phyloP scores from a whole-genome alignment of 2,329 filamentous ascomycete genomes.

The Penicillium thymicola region DNA sequence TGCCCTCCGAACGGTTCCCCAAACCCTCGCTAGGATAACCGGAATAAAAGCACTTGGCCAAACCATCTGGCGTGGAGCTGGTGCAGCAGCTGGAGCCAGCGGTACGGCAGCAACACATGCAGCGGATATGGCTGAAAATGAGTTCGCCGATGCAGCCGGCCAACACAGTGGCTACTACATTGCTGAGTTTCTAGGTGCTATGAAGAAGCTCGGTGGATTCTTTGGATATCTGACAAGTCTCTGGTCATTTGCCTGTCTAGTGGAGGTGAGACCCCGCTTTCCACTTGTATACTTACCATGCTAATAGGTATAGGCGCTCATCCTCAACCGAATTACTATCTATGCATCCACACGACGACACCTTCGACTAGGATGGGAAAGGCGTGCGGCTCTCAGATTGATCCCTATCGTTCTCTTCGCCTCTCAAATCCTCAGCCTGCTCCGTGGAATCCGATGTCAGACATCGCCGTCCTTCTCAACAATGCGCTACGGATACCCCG shows the following conservation, averaged over 20 bases:
- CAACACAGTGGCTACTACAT: slow-evolving; percentile 38
- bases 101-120: slow-evolving; percentile 39
- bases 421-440: slow-evolving; percentile 64
- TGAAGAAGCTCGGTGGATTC: slow-evolving; percentile 74
- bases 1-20: slow-evolving; percentile 35
- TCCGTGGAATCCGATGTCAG: slow-evolving; percentile 89
- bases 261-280: slow-evolving; percentile 55
- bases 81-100: slow-evolving; percentile 27
- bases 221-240: slow-evolving; percentile 88
- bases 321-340: slow-evolving; percentile 88
- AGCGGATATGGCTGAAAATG: slow-evolving; percentile 33
- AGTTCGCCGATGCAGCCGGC: slow-evolving; percentile 31
- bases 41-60: slow-evolving; percentile 28
- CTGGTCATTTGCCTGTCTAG: slow-evolving; percentile 86
- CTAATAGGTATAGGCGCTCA: slow-evolving; percentile 58
- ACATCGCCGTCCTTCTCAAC: slow-evolving; percentile 70
- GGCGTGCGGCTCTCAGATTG: slow-evolving; percentile 67
- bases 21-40: slow-evolving; percentile 29
- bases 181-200: slow-evolving; percentile 47
- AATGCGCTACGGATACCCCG: slow-evolving; percentile 66
- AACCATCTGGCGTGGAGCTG: slow-evolving; percentile 23
- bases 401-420: slow-evolving; percentile 68
- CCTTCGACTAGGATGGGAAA: slow-evolving; percentile 70
- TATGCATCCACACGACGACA: slow-evolving; percentile 85
- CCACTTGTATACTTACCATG: neutral